Evolutionary conservation across 83 land plant genomes (phyloP), one percentile per base, ranked within the genome.

Genomic region (Thuja plicata): DNA sequence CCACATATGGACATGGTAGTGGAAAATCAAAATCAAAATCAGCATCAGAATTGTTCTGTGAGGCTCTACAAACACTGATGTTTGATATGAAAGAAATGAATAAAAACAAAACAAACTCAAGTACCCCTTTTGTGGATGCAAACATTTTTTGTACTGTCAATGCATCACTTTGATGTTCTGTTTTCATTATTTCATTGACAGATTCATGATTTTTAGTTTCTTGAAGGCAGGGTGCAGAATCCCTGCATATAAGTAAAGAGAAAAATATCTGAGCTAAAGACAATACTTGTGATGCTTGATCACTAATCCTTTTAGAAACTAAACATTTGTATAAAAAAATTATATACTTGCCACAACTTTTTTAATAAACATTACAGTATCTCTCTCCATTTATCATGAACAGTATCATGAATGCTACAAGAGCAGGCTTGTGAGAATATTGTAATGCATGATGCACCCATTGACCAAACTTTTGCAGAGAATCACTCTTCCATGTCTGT

Each of bases 401-500:
- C 99, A 12, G 97, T 92, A 91, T 98, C 99, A 92, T 98, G 99
- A 98, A 98, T 46, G 99, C 99, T 90, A 96, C 99, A 60, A 98
- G 92, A 21, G 99, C 99, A 79, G 99, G 99, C 10, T 99, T 94
- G 89, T 98, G 99, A 80, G 99, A 98, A 98, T 89, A 98, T 98
- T 21, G 99, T 98, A 50, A 98, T 99, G 89, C 99, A 98, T 74
- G 99, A 96, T 35, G 99, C 97, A 30, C 99, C 99, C 99, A 98
- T 97, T 12, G 98, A 99, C n/a, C 96, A 85, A 85, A 98, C 99
- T 92, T 97, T 95, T 45, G 96, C 94, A 93, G 99, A 98, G 60
- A 98, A 98, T 13, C 99, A 92, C 89, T 97, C 99, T 88, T 98
- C 99, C 99, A 98, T 98, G 88, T 97, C 99, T 85, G 99, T 98